A percentile compares a stretch with the other conserved stretches of the same genome.
Conservation (phyloP, 2,329 filamentous ascomycete species). For the Penicillium sp. region DNA sequence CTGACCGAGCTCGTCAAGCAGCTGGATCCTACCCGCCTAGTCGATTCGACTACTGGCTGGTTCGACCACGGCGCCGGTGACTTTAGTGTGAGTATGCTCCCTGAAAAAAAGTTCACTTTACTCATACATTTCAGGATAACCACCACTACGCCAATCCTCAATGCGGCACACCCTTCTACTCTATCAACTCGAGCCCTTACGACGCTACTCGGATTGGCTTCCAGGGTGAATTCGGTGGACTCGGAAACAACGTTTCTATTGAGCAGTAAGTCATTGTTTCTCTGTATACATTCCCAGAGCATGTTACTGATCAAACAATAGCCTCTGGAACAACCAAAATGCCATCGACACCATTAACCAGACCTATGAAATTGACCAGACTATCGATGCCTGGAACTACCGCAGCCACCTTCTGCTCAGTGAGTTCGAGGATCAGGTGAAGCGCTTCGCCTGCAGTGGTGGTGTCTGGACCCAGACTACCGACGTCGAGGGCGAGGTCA, state of each 20-base stretch:
- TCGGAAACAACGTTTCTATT: slow-evolving; percentile 60
- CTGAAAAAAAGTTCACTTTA: not conserved
- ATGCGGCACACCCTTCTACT: slow-evolving; percentile 66
- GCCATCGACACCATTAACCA: slow-evolving; percentile 59
- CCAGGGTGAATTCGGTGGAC: slow-evolving; percentile 67
- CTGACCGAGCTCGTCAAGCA: slow-evolving; percentile 53
- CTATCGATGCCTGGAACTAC: slow-evolving; percentile 61
- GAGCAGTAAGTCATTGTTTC: slow-evolving; percentile 49
- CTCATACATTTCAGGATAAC: slow-evolving; percentile 50
- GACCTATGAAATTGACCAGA: slow-evolving; percentile 62
- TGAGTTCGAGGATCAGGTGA: slow-evolving; percentile 48
- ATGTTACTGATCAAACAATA: slow-evolving; percentile 23
- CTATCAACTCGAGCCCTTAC: slow-evolving; percentile 52
- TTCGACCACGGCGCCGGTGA: slow-evolving; percentile 64
- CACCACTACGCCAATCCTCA: slow-evolving; percentile 69
- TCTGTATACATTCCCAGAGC: not conserved
- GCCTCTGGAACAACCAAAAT: slow-evolving; percentile 60
- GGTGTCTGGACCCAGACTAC: slow-evolving; percentile 71
- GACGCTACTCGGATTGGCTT: slow-evolving; percentile 60
- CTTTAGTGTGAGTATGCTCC: slow-evolving; percentile 41
- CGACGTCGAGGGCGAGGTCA: slow-evolving; percentile 70
- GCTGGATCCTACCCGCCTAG: slow-evolving; percentile 60
- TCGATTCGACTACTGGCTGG: slow-evolving; percentile 64
- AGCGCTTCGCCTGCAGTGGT: slow-evolving; percentile 59
- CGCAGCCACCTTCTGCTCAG: slow-evolving; percentile 52